A percentile compares a stretch with the other conserved stretches of the same genome.
Conservation (phyloP, 2,329 filamentous ascomycete genomes). For the Fusarium pininemorale region DNA sequence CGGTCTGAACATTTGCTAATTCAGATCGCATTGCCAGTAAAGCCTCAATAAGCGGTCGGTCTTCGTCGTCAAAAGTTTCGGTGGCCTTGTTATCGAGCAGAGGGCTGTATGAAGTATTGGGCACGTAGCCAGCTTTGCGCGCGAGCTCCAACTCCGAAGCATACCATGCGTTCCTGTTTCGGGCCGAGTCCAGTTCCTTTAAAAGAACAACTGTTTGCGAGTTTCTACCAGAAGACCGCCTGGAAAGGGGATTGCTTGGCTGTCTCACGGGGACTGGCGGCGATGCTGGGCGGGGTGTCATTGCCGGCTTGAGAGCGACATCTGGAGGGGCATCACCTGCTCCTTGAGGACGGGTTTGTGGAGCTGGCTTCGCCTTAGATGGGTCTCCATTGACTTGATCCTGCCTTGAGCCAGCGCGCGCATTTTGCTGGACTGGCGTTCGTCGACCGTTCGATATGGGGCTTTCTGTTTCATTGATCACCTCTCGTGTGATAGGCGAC, state of each 20-base stretch:
- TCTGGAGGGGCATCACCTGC: conserved; percentile 77
- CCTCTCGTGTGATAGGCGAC: conserved; percentile 53
- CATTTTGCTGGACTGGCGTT: conserved; percentile 66
- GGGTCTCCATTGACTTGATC: conserved; percentile 45
- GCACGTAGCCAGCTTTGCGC: conserved; percentile 85
- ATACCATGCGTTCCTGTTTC: conserved; percentile 95
- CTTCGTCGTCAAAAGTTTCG: conserved; percentile 89
- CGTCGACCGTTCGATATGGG: conserved; percentile 68
- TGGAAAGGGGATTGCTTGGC: conserved; percentile 64
- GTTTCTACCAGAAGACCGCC: conserved; percentile 69
- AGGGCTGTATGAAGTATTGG: conserved; percentile 75
- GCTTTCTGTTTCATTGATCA: conserved; percentile 57
- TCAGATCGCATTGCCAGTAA: conserved; percentile 91
- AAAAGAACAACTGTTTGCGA: conserved; percentile 77
- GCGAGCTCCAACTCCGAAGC: conserved; percentile 93
- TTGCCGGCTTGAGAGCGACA: conserved; percentile 52
- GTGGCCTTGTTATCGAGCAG: conserved; percentile 78
- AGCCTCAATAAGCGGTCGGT: conserved; percentile 90
- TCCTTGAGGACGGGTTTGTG: conserved; percentile 62
- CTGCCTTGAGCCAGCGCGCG: conserved; percentile 49
- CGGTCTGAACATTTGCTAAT: conserved; percentile 86
- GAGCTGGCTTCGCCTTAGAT: conserved; percentile 47
- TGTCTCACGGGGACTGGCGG: conserved; percentile 68
- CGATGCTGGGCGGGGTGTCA: conserved; percentile 58
- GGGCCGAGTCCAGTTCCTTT: conserved; percentile 86